Evolutionary conservation across 2,329 filamentous ascomycete genomes (phyloP).

Genomic region (Microsporum audouinii): DNA sequence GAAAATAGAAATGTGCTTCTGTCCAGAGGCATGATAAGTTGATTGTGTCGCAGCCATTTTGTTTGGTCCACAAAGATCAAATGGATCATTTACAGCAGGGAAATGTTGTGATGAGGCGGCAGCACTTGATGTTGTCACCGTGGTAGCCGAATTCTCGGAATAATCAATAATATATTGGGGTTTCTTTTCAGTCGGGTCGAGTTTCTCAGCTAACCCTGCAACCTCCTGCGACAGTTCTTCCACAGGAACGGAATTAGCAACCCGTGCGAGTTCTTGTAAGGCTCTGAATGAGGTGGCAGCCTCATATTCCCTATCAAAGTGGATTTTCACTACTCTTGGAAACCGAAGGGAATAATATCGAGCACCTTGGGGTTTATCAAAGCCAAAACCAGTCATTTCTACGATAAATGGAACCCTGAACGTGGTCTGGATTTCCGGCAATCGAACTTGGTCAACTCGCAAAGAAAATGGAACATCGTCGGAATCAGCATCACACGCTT

Average conservation of each 20-base stretch:
- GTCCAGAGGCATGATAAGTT: not conserved
- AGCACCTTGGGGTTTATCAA: constrained; percentile 58
- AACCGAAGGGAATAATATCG: constrained; percentile 66
- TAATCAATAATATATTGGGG: constrained; percentile 13
- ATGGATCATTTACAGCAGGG: not conserved
- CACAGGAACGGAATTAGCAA: constrained; percentile 40
- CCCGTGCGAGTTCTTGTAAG: constrained; percentile 54
- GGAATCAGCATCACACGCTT: constrained; percentile 27
- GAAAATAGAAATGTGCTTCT: not conserved
- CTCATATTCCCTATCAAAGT: constrained; percentile 58
- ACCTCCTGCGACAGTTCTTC: constrained; percentile 14
- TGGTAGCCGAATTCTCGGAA: constrained; percentile 8
- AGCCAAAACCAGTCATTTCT: constrained; percentile 69
- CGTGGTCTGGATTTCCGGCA: constrained; percentile 32
- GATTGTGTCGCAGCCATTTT: not conserved
- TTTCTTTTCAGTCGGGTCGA: constrained; percentile 8
- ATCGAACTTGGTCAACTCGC: constrained; percentile 33
- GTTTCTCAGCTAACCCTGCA: constrained; percentile 6
- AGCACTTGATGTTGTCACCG: not conserved
- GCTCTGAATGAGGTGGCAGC: constrained; percentile 60
- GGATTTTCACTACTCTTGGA: constrained; percentile 62
- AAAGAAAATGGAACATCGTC: constrained; percentile 32
- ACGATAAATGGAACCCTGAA: constrained; percentile 66
- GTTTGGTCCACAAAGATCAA: not conserved
- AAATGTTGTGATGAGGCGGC: not conserved